Conservation (phyloP, 2,329 filamentous ascomycete genomes). For the Zasmidium citrigriseum region DNA sequence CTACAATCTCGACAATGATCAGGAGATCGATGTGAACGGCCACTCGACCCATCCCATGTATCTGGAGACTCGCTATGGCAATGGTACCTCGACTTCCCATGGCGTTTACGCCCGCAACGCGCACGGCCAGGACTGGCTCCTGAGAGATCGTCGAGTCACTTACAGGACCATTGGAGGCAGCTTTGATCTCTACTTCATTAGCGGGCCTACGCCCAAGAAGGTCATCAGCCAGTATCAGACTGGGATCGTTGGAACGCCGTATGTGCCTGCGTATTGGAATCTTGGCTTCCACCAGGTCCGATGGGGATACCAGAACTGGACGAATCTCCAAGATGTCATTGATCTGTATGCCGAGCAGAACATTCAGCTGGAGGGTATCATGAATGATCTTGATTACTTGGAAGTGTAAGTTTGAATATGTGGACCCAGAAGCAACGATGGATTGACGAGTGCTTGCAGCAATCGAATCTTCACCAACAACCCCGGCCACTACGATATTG, state of each 20-base stretch:
- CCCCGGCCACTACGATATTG: conserved; percentile 57
- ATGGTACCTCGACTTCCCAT: conserved; percentile 26
- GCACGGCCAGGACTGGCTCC: conserved; percentile 37
- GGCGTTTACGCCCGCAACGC: conserved; percentile 37
- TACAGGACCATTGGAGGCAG: conserved; percentile 37
- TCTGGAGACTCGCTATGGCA: conserved; percentile 35
- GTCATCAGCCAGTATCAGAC: conserved; percentile 22
- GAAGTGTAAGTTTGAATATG: conserved; percentile 42
- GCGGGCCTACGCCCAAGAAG: conserved; percentile 48
- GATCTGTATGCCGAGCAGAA: conserved; percentile 53
- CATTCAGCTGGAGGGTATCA: conserved; percentile 44
- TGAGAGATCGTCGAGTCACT: conserved; percentile 26
- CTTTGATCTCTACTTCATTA: conserved; percentile 74
- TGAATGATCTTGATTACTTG: conserved; percentile 47
- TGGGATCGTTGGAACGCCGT: conserved; percentile 28
- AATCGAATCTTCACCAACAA: conserved; percentile 61
- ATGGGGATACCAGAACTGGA: conserved; percentile 65
- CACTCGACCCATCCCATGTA: conserved; percentile 37
- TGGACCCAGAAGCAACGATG: conserved; percentile 36
- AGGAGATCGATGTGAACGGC: conserved; percentile 29
- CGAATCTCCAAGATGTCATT: conserved; percentile 60
- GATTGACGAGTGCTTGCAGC: conserved; percentile 29
- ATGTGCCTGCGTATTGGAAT: conserved; percentile 29
- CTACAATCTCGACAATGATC: conserved; percentile 32
- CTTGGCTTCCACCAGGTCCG: conserved; percentile 29